Conservation (phyloP, 768 basidiomycete species). For the Hirschioporus abietinus region DNA sequence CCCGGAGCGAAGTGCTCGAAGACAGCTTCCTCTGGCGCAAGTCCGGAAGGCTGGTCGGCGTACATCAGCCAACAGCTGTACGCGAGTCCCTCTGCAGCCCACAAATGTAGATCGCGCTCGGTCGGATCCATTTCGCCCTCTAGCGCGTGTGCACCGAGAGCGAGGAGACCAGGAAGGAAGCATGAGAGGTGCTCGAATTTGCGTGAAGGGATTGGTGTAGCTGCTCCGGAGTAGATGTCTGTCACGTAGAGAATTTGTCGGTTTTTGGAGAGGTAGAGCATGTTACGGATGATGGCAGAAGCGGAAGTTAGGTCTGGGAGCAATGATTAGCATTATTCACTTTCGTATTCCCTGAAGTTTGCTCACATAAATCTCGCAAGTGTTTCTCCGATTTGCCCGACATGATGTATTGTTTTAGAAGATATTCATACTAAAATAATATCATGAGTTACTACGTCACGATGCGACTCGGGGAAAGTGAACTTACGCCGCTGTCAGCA, state of each 20-base stretch:
- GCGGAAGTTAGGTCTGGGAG: constrained; percentile 14
- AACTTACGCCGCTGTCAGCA: neutral
- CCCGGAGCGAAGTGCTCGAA: constrained; percentile 7
- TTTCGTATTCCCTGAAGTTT: constrained; percentile 2
- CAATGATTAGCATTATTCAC: neutral
- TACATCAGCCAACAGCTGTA: constrained; percentile 22
- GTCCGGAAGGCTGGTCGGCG: constrained; percentile 17
- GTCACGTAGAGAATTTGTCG: constrained; percentile 20
- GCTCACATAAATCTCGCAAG: constrained; percentile 18
- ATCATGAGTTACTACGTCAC: neutral
- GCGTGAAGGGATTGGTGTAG: constrained; percentile 8
- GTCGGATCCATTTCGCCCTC: constrained; percentile 6
- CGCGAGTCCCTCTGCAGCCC: constrained; percentile 23
- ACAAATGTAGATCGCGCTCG: constrained; percentile 16
- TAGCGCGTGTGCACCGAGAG: constrained; percentile 18
- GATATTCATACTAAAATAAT: constrained; percentile 19
- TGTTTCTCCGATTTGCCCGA: constrained; percentile 17
- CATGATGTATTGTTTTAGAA: constrained; percentile 21
- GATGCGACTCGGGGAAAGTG: neutral
- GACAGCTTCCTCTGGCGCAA: constrained; percentile 17
- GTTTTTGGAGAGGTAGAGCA: constrained; percentile 19
- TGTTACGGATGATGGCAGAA: constrained; percentile 14
- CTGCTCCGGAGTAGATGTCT: constrained; percentile 1
- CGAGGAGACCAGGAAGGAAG: constrained; percentile 24
- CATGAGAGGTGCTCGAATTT: constrained; percentile 23